A percentile compares a stretch with the other conserved stretches of the same genome.
phyloP scores from a whole-genome alignment of 2,329 filamentous ascomycete genomes.

The Cylindrodendrum hubeiense region DNA sequence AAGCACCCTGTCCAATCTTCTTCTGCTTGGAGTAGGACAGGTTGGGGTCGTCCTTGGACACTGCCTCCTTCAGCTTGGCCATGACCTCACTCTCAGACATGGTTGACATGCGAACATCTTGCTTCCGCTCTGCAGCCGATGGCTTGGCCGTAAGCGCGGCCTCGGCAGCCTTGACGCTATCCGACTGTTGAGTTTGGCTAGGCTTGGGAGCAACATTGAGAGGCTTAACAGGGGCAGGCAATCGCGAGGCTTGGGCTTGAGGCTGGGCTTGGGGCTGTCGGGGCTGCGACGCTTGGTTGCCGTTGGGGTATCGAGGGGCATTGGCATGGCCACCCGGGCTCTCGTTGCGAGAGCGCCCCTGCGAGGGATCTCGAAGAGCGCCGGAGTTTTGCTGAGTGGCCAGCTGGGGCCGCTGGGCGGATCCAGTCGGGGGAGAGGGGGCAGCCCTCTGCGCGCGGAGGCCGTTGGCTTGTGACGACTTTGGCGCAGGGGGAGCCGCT shows the following conservation, averaged over 20 bases:
- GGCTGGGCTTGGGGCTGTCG: constrained; percentile 59
- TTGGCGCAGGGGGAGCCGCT: constrained; percentile 85
- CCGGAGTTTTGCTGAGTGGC: constrained; percentile 64
- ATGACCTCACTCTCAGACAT: constrained; percentile 99
- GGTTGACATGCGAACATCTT: constrained; percentile 97
- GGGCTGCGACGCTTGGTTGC: constrained; percentile 64
- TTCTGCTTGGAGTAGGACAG: constrained; percentile 99
- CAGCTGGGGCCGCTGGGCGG: constrained; percentile 59
- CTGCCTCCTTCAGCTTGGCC: constrained; percentile 92
- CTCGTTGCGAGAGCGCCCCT: constrained; percentile 61
- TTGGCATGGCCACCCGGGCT: constrained; percentile 59
- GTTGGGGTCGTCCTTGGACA: constrained; percentile 95
- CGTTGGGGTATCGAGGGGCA: constrained; percentile 70
- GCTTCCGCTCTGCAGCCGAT: constrained; percentile 77
- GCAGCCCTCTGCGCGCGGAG: constrained; percentile 83
- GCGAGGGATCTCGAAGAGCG: constrained; percentile 57
- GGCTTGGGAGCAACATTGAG: constrained; percentile 82
- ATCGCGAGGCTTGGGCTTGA: constrained; percentile 59
- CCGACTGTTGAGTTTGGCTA: constrained; percentile 61
- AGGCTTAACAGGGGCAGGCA: constrained; percentile 79
- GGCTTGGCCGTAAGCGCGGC: constrained; percentile 89
- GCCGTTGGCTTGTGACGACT: constrained; percentile 66
- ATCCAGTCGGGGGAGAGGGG: constrained; percentile 70
- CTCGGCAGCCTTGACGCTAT: constrained; percentile 90
- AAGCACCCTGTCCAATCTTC: constrained; percentile 99